phyloP scores from a whole-genome alignment of 1,284 basidiomycete species.

The Austroboletus olivaceoglutinosus region DNA sequence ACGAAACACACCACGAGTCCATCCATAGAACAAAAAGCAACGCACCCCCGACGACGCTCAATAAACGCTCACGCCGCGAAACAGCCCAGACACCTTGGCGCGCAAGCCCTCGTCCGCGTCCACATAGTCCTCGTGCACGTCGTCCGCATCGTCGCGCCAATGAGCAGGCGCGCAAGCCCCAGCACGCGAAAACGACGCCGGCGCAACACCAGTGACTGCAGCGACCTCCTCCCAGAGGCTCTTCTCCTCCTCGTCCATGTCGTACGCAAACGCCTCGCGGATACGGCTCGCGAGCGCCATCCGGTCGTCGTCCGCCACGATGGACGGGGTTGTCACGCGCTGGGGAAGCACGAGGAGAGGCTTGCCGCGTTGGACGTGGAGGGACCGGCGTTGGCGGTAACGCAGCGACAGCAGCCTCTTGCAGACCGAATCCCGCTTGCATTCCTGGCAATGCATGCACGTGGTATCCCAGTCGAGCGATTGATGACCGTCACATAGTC shows the following conservation, averaged over 20 bases:
- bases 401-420: slow-evolving; percentile 24
- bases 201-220: slow-evolving; percentile 18
- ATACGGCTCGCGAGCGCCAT: slow-evolving; percentile 8
- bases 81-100: slow-evolving; percentile 14
- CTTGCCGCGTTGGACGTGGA: slow-evolving; percentile 7
- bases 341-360: not conserved
- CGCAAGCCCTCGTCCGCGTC: slow-evolving; percentile 21
- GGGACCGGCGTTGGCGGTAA: slow-evolving; percentile 13
- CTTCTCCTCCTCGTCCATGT: slow-evolving; percentile 28
- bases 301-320: slow-evolving; percentile 5
- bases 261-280: slow-evolving; percentile 20
- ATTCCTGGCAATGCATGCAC: slow-evolving; percentile 29
- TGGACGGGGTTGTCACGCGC: slow-evolving; percentile 1
- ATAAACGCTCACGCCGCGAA: slow-evolving; percentile 26
- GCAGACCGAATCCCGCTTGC: slow-evolving; percentile 26
- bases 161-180: slow-evolving; percentile 13
- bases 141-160: slow-evolving; percentile 3
- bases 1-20: not conserved
- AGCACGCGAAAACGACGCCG: slow-evolving; percentile 13
- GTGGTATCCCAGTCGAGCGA: slow-evolving; percentile 17
- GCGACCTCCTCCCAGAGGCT: slow-evolving; percentile 31
- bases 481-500: slow-evolving; percentile 25
- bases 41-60: slow-evolving; percentile 2
- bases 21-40: too few species aligned
- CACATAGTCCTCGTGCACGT: slow-evolving; percentile 3